Conservation (phyloP, 1,139 yeast genomes). For the Zygosaccharomyces sapae region DNA sequence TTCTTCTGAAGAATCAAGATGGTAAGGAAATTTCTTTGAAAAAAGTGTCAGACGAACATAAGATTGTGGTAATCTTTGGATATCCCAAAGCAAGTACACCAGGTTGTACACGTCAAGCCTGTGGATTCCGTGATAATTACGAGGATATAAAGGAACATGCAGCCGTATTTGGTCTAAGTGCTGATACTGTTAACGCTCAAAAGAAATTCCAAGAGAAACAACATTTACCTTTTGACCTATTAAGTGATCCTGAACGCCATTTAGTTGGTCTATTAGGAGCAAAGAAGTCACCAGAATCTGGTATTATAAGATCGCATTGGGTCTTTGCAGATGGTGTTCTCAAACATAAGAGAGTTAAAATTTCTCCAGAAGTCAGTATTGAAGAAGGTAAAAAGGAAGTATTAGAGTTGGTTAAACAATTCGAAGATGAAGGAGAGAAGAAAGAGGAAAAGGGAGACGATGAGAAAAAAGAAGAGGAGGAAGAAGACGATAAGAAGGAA, state of each 20-base stretch:
- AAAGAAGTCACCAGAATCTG: constrained; percentile 55
- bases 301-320: constrained; percentile 86
- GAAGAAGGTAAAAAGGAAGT: constrained; percentile 57
- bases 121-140: constrained; percentile 74
- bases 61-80: constrained; percentile 62
- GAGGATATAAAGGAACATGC: constrained; percentile 51
- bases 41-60: constrained; percentile 46
- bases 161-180: constrained; percentile 62
- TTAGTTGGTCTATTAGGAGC: constrained; percentile 78
- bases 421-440: constrained; percentile 3
- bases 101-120: constrained; percentile 90
- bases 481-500: too few species aligned
- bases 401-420: constrained; percentile 27
- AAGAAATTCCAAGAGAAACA: constrained; percentile 70
- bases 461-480: too few species aligned
- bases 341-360: constrained; percentile 56
- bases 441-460: not conserved
- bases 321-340: constrained; percentile 75
- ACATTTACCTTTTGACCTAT: constrained; percentile 62
- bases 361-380: constrained; percentile 77
- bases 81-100: constrained; percentile 94
- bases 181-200: constrained; percentile 76
- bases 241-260: constrained; percentile 69
- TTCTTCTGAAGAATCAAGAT: constrained; percentile 62
- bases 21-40: constrained; percentile 52